A percentile compares a stretch with the other conserved stretches of the same genome.
These are phyloP conservation scores for Hsuehochloa calcarea DNA, from an alignment of 176 grass and related monocot genomes.

Conservation along the genomic window DNA sequence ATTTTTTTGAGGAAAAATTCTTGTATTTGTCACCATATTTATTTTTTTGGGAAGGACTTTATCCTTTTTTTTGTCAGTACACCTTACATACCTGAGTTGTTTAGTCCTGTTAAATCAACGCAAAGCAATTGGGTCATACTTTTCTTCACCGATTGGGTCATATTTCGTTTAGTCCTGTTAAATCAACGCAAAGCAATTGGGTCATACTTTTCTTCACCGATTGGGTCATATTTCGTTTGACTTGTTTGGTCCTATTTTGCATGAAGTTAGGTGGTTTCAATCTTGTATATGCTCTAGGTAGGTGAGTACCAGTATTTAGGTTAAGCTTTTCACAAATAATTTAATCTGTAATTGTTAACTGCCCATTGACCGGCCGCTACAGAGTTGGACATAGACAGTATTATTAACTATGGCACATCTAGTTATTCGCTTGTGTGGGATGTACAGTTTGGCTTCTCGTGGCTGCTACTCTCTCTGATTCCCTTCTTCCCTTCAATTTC, in stretches of 20 bases:
- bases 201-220: not conserved
- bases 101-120: not conserved
- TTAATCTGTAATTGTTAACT: not conserved
- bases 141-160: not conserved
- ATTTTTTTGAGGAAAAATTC: not conserved
- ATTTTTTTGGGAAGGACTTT: not conserved
- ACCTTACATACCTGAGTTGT: not conserved
- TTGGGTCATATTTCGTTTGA: not conserved
- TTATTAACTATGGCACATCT: not conserved
- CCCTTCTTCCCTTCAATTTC: not conserved
- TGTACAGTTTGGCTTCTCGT: not conserved
- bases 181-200: not conserved
- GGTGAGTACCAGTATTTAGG: not conserved
- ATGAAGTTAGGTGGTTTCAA: not conserved
- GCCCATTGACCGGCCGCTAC: not conserved
- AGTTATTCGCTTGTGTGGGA: conserved; percentile 11
- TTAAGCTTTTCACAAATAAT: conserved; percentile 13
- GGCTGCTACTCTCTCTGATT: not conserved
- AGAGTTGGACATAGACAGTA: not conserved
- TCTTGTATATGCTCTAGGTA: not conserved
- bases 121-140: not conserved
- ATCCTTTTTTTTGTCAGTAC: not conserved
- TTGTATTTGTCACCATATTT: not conserved
- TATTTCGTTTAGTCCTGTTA: not conserved
- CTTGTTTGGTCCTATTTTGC: not conserved